phyloP scores from a whole-genome alignment of 2,329 filamentous ascomycete genomes.

The Xylaria sp. region DNA sequence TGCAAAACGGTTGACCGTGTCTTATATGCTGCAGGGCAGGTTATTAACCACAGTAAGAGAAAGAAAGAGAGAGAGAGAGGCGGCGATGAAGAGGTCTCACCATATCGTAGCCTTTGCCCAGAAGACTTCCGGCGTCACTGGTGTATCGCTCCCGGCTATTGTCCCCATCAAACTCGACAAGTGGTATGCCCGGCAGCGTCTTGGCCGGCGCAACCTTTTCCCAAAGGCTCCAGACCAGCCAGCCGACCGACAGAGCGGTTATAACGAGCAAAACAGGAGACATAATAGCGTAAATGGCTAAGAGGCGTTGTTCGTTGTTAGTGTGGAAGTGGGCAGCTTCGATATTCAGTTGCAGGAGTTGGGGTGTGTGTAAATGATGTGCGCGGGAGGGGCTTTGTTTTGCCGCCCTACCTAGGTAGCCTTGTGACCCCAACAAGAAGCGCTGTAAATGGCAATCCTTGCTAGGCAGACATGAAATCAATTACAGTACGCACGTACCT shows the following conservation, averaged over 20 bases:
- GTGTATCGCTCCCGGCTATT: slow-evolving; percentile 23
- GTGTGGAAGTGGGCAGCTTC: neutral
- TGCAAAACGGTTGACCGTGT: slow-evolving; percentile 22
- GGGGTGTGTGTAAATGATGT: neutral
- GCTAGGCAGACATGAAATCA: too few relatives aligned
- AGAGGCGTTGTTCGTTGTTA: neutral
- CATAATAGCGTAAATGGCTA: neutral
- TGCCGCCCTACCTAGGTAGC: neutral
- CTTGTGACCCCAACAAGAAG: neutral
- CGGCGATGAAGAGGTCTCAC: slow-evolving; percentile 10
- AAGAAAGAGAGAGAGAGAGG: neutral
- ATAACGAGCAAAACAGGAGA: neutral
- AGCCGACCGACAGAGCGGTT: slow-evolving; percentile 10
- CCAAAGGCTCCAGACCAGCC: slow-evolving; percentile 19
- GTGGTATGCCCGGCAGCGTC: slow-evolving; percentile 19
- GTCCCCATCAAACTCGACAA: slow-evolving; percentile 25
- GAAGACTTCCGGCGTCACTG: slow-evolving; percentile 16
- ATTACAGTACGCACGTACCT: too few relatives aligned
- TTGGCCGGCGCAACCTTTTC: slow-evolving; percentile 20
- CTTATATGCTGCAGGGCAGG: slow-evolving; percentile 15
- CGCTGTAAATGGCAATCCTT: too few relatives aligned
- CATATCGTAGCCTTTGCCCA: slow-evolving; percentile 20
- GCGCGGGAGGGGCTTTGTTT: neutral
- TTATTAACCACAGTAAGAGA: neutral
- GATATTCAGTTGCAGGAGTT: neutral